Base-by-base conservation (phyloP, 176 grass and related monocot genomes). In the Aegilops bicornis region DNA sequence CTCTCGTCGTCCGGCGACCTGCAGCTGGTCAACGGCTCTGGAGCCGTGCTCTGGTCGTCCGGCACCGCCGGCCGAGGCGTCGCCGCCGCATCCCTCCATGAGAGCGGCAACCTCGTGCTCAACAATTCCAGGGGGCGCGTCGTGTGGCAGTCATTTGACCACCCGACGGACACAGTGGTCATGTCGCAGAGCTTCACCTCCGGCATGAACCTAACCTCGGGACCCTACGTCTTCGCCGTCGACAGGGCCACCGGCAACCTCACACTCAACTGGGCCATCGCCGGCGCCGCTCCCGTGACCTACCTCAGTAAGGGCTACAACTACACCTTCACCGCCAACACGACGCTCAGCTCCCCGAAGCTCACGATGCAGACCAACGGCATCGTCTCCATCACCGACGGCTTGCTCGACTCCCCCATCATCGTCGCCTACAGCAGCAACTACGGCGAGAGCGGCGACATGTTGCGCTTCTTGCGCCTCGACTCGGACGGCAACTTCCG, bases 271-370 rank as follows among this genome's bases (percentile, higher is more conserved):
- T 99, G 89, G 93, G 84, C 63, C 78, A 3, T 1, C 68, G n/a
- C 30, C 79, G 19, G 8, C 68, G 43, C 47, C 54, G 14, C 16
- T 67, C 19, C 79, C 20, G 82, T 90, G 16, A 45, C 43, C 6
- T 99, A 99, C 90, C 94, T 96, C 90, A 99, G 93, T 83, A 86
- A 86, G 29, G 97, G 97, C 0, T 99, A 89, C 87, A 99, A 96
- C 71, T 27, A 82, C 1, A 39, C 92, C 14, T 94, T 91, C 84
- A 96, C 96, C 7, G 87, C 31, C 37, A 95, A 85, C 77, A 79
- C 11, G 65, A 94, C 86, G 61, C 69, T 99, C 16, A 81, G n/a
- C n/a, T n/a, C n/a, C n/a, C n/a, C n/a, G n/a, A n/a, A 83, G 74
- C 85, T 99, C 14, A 54, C 87, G 71, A 88, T 99, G 81, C 94